Conservation (phyloP, 2,329 filamentous ascomycete genomes). For the Venturia carpophila region DNA sequence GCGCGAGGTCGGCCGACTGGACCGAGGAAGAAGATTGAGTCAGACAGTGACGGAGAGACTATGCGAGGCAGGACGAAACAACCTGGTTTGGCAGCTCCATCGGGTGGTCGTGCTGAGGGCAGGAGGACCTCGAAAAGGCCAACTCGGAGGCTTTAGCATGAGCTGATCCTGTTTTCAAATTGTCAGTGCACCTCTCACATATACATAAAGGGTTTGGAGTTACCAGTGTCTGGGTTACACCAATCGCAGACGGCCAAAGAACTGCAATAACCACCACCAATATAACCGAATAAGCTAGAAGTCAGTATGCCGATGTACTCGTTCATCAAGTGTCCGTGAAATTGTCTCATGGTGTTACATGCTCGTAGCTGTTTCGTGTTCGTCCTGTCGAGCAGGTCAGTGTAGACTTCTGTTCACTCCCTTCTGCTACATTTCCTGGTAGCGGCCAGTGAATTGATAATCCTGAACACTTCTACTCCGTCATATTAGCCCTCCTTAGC, state of each 20-base stretch:
- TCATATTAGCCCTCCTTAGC: background rate
- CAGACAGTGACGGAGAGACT: slow-evolving; percentile 1
- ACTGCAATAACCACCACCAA: background rate
- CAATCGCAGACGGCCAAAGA: background rate
- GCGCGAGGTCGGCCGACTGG: background rate
- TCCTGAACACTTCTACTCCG: background rate
- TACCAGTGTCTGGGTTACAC: background rate
- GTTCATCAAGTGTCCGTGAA: background rate
- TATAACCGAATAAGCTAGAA: background rate
- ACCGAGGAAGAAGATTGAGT: slow-evolving; percentile 4
- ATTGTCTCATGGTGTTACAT: background rate
- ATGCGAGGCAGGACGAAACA: slow-evolving; percentile 6
- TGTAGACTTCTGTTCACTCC: background rate
- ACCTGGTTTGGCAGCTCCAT: background rate
- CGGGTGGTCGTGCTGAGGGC: background rate
- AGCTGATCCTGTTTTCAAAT: background rate
- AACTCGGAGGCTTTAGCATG: background rate
- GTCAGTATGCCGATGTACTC: background rate
- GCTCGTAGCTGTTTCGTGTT: background rate
- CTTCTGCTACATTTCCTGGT: background rate
- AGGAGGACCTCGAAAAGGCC: background rate
- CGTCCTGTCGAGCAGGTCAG: background rate
- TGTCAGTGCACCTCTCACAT: slow-evolving; percentile 6
- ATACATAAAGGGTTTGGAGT: background rate
- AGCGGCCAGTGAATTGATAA: background rate